Conservation (phyloP, 2,329 filamentous ascomycete genomes). For the Neofusicoccum umdonicola region DNA sequence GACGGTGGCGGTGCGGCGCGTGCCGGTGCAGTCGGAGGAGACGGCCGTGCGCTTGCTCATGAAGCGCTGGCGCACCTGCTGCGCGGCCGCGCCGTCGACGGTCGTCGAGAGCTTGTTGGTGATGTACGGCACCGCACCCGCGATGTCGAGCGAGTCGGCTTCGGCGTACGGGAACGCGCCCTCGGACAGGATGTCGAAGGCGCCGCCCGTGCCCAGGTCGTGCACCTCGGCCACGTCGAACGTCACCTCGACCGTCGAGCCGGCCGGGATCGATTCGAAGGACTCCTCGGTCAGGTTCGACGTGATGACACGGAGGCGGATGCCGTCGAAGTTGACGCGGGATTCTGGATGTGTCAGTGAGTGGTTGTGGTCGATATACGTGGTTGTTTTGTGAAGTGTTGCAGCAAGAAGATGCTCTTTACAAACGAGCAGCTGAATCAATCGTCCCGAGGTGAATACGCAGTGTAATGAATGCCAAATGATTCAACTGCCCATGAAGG, state of each 20-base stretch:
- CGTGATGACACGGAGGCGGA: constrained; percentile 49
- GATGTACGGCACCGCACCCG: constrained; percentile 55
- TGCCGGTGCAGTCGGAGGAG: constrained; percentile 52
- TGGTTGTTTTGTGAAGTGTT: no score
- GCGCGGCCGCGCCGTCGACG: constrained; percentile 57
- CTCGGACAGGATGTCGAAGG: constrained; percentile 55
- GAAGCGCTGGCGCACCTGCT: constrained; percentile 47
- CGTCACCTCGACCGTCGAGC: constrained; percentile 51
- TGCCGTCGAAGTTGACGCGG: constrained; percentile 52
- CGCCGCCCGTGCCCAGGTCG: constrained; percentile 50
- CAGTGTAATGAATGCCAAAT: no score
- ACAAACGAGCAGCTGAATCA: no score
- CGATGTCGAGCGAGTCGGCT: constrained; percentile 51
- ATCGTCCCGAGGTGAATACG: no score
- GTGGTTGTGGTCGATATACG: neutral
- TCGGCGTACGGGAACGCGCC: constrained; percentile 59
- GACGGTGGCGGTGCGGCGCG: constrained; percentile 43
- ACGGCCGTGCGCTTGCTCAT: constrained; percentile 47
- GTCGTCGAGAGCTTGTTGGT: constrained; percentile 59
- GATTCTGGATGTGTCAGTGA: constrained; percentile 29
- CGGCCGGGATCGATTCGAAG: constrained; percentile 50
- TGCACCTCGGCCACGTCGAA: constrained; percentile 59
- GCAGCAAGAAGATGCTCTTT: no score
- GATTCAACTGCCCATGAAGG: no score
- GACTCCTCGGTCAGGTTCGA: constrained; percentile 48